These are phyloP conservation scores for Aplosporella prunicola DNA, from an alignment of 2,329 filamentous ascomycete genomes.

Conservation along the genomic window DNA sequence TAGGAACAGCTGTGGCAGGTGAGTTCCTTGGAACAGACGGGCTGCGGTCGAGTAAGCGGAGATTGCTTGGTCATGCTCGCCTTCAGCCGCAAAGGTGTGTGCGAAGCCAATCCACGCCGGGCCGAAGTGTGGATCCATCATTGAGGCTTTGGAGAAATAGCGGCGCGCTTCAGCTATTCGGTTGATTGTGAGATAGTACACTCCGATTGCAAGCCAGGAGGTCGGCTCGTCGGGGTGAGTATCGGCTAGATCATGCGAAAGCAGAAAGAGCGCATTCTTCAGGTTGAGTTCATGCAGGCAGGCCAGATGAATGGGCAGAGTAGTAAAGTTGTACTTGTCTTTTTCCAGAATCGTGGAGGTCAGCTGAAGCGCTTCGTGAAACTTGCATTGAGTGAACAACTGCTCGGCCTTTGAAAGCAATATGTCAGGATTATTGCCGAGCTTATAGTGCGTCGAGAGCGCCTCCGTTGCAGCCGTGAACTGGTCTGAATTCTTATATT, in stretches of 20 bases:
- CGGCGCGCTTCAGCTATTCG: constrained; percentile 88
- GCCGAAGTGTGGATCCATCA: constrained; percentile 96
- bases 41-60: constrained; percentile 95
- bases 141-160: constrained; percentile 94
- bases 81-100: constrained; percentile 94
- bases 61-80: constrained; percentile 96
- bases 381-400: constrained; percentile 88
- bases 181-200: constrained; percentile 84
- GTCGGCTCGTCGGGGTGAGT: constrained; percentile 83
- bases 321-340: constrained; percentile 80
- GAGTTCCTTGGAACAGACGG: constrained; percentile 89
- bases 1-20: constrained; percentile 87
- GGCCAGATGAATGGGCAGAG: constrained; percentile 85
- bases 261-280: constrained; percentile 81
- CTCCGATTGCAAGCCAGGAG: constrained; percentile 87
- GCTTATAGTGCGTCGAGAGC: constrained; percentile 85
- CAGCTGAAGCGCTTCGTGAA: constrained; percentile 73
- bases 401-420: constrained; percentile 83
- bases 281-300: constrained; percentile 80
- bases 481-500: constrained; percentile 78
- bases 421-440: constrained; percentile 78
- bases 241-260: constrained; percentile 87
- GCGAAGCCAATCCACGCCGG: constrained; percentile 98
- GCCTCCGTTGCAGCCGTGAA: constrained; percentile 83
- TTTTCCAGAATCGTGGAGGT: constrained; percentile 73